Evolutionary conservation across 805 yeast species (phyloP).

Genomic region (Pichia kluyveri): DNA sequence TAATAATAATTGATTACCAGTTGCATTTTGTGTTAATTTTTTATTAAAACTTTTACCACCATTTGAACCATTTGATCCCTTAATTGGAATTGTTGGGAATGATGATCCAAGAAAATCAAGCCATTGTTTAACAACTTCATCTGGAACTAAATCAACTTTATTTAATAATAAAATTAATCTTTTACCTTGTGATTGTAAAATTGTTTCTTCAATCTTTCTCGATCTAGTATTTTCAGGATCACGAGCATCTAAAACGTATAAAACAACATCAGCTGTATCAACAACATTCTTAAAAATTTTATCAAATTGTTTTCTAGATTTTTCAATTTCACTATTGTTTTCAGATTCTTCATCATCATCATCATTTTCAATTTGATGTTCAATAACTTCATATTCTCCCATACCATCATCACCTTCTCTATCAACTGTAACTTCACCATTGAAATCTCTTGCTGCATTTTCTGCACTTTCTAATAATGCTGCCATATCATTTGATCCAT

Average conservation of each 20-base stretch:
- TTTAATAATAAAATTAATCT: conserved; percentile 79
- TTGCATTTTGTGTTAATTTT: conserved; percentile 57
- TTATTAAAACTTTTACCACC: conserved; percentile 64
- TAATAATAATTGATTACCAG: conserved; percentile 67
- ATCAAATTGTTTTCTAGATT: conserved; percentile 85
- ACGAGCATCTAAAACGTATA: conserved; percentile 94
- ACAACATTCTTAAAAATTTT: conserved; percentile 90
- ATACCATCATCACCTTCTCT: conserved; percentile 30
- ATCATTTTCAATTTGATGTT: conserved; percentile 36
- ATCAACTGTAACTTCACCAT: conserved; percentile 41
- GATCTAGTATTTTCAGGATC: conserved; percentile 96
- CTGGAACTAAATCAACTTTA: conserved; percentile 90
- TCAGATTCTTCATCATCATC: conserved; percentile 18
- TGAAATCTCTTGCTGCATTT: conserved; percentile 69
- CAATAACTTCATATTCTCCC: conserved; percentile 42
- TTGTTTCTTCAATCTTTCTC: conserved; percentile 82
- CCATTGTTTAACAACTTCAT: conserved; percentile 79
- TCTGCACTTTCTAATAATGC: conserved; percentile 89
- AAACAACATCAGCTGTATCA: conserved; percentile 82
- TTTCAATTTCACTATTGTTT: conserved; percentile 46
- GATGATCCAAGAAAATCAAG: conserved; percentile 63
- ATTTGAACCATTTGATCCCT: conserved; percentile 68
- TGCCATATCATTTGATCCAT: conserved; percentile 42
- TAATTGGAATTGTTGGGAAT: conserved; percentile 89
- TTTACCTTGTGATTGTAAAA: conserved; percentile 70